A percentile compares a stretch with the other conserved stretches of the same genome.
These are phyloP conservation scores for Starmera dryadoides DNA, from an alignment of 805 yeast genomes.

Conservation along the genomic window DNA sequence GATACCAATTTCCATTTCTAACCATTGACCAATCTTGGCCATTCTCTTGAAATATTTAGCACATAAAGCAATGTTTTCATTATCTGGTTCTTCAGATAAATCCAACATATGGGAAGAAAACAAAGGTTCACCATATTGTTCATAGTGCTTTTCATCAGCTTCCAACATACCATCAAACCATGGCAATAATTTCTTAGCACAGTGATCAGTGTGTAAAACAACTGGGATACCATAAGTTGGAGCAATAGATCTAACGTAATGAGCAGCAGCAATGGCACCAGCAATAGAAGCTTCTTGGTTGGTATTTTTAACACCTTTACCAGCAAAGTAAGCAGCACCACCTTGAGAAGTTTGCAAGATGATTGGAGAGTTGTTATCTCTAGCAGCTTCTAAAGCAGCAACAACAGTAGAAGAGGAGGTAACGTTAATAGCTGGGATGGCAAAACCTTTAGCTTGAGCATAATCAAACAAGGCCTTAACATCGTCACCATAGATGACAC, in stretches of 20 bases:
- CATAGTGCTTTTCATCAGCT: conserved; percentile 92
- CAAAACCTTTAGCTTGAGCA: conserved; percentile 89
- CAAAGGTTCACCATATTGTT: conserved; percentile 84
- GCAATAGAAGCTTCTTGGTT: conserved; percentile 92
- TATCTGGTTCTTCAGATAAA: conserved; percentile 93
- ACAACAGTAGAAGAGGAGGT: conserved; percentile 96
- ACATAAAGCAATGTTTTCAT: conserved; percentile 91
- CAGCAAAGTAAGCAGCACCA: conserved; percentile 99
- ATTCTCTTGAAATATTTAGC: conserved; percentile 91
- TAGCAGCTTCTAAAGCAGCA: conserved; percentile 96
- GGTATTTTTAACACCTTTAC: conserved; percentile 94
- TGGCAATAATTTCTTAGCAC: conserved; percentile 96
- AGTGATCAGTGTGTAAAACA: conserved; percentile 95
- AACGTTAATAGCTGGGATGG: conserved; percentile 97
- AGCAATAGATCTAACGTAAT: conserved; percentile 93
- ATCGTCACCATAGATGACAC: conserved; percentile 99
- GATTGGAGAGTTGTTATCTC: conserved; percentile 91
- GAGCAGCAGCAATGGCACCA: conserved; percentile 97
- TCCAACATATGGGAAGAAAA: conserved; percentile 99
- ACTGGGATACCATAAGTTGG: conserved; percentile 97
- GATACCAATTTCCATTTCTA: conserved; percentile 99
- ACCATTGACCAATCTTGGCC: conserved; percentile 92
- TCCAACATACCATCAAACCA: conserved; percentile 98
- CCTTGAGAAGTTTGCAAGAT: conserved; percentile 96
- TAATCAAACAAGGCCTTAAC: conserved; percentile 77